Evolutionary conservation across 2,329 filamentous ascomycete genomes (phyloP).

Genomic region (Cladosporium sphaerospermum): DNA sequence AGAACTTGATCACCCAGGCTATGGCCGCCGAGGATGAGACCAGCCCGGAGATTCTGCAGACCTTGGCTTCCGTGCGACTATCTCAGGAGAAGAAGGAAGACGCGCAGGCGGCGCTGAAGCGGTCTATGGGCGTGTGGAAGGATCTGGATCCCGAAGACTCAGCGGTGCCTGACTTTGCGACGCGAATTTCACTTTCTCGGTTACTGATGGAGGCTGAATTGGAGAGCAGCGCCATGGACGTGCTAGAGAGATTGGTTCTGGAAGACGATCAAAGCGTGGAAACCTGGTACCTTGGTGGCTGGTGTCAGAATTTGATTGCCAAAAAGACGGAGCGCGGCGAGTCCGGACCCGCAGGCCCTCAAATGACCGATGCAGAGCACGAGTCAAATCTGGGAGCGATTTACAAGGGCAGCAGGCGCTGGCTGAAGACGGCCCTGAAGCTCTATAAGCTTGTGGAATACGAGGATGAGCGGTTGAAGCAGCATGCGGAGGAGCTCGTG

Average conservation of each 20-base stretch:
- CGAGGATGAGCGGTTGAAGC: conserved; percentile 71
- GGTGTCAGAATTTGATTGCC: conserved; percentile 77
- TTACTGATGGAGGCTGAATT: conserved; percentile 86
- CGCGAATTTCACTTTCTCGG: conserved; percentile 73
- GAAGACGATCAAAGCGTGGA: conserved; percentile 95
- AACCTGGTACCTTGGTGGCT: conserved; percentile 94
- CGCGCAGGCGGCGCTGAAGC: conserved; percentile 67
- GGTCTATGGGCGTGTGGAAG: conserved; percentile 79
- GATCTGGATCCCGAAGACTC: conserved; percentile 67
- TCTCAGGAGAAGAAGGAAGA: conserved; percentile 77
- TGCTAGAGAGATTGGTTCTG: conserved; percentile 72
- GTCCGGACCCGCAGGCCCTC: conserved; percentile 26
- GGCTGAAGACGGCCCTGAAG: conserved; percentile 73
- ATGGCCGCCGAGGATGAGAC: conserved; percentile 70
- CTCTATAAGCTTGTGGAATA: conserved; percentile 77
- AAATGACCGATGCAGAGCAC: conserved; percentile 34
- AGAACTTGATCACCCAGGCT: conserved; percentile 83
- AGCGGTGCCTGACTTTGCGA: conserved; percentile 75
- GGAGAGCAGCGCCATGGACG: conserved; percentile 76
- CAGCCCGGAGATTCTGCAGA: conserved; percentile 86
- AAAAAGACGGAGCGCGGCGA: conserved; percentile 52
- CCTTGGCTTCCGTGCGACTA: conserved; percentile 86
- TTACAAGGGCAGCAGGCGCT: conserved; percentile 70
- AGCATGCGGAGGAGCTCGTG: conserved; percentile 68
- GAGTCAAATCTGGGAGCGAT: conserved; percentile 50